Evolutionary conservation across 345 rosid genomes (phyloP).

Genomic region (Citrus maxima): DNA sequence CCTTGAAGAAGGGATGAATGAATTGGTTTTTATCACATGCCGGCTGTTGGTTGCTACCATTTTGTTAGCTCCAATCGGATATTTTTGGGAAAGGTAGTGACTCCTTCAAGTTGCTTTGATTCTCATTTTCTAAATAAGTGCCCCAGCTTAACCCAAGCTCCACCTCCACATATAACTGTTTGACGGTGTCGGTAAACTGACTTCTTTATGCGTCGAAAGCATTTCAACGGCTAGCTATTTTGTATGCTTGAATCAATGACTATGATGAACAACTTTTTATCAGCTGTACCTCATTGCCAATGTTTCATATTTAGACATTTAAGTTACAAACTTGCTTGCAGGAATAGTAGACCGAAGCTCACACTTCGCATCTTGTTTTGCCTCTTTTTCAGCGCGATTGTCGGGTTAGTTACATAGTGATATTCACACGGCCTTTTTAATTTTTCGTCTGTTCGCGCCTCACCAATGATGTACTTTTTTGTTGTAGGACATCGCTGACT

Average conservation of each 20-base stretch:
- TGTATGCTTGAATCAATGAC: too few species aligned
- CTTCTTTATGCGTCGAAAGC: not conserved
- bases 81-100: conserved; percentile 56
- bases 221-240: too few species aligned
- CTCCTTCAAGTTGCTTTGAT: not conserved
- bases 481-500: conserved; percentile 52
- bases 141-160: too few species aligned
- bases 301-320: not conserved
- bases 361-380: conserved; percentile 45
- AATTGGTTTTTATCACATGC: conserved; percentile 56
- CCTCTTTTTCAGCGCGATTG: conserved; percentile 55
- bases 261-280: too few species aligned
- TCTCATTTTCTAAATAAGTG: not conserved
- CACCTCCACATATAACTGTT: too few species aligned
- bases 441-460: not conserved
- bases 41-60: conserved; percentile 50
- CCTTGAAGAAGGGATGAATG: conserved; percentile 47
- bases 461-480: not conserved
- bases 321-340: conserved; percentile 23
- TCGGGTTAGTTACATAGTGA: conserved; percentile 46
- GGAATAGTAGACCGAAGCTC: conserved; percentile 56
- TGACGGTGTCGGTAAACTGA: not conserved
- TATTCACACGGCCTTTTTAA: not conserved
- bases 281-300: too few species aligned
- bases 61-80: conserved; percentile 56